Base-by-base conservation (phyloP, 2,329 filamentous ascomycete genomes). In the Aspergillus viridinutans region DNA sequence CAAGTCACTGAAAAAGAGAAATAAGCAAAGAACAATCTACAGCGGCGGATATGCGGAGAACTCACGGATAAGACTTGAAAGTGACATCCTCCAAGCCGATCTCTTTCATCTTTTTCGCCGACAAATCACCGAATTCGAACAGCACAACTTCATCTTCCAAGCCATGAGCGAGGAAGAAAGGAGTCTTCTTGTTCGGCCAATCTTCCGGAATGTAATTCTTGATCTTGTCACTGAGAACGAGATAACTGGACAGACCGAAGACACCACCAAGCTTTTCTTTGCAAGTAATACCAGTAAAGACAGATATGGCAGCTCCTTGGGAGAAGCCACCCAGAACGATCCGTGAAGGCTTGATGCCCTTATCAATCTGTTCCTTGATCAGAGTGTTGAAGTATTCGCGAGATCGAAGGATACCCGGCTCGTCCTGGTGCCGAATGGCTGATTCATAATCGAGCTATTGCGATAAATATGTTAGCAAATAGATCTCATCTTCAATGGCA, bases 111-210 rank as follows among this genome's bases (percentile, higher is more conserved):
- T 81, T 72, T 43, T 90, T 81, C 3, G 83, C 84, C 25, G 89
- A 91, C 74, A 80, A 72, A 71, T 84, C 76, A 14, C 90, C 93
- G 74, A 89, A 88, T 55, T 82, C 76, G 47, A 86, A 83, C 64
- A 80, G 82, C 8, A 97, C 89, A 3, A 96, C 78, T 14, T 81
- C 81, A 72, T 99, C 93, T 0, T 76, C 76, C 59, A 87, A 83
- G n/a, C 94, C 94, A 67, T 97, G 94, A 12, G 84, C 91, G 86
- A 97, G 89, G 74, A 94, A 90, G 61, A 97, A 86, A 1, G 90
- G 89, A 1, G 91, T 96, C 43, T 88, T 80, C 73, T 87, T 85
- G 73, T 91, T 92, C 55, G 82, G 78, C 63, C 77, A 83, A 26
- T 76, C 72, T 45, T 81, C 78, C 1, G 82, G 79, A 17, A 84